Evolutionary conservation across 805 yeast species (phyloP).

Genomic region (Sporopachydermia lactativora): DNA sequence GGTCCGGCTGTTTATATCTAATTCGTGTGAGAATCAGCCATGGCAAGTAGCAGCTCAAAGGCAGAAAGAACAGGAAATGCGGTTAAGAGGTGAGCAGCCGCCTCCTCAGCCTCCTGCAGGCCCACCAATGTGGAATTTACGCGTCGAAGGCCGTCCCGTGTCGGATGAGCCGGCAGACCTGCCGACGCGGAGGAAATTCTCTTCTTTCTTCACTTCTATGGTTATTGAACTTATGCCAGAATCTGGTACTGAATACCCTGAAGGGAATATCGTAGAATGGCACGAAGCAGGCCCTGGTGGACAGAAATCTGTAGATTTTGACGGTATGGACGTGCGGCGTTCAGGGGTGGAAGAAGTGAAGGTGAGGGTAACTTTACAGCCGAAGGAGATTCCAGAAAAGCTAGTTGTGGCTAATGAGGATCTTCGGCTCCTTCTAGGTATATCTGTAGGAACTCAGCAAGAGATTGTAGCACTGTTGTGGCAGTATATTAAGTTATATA

Average conservation of each 20-base stretch:
- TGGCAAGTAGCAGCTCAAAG: conserved; percentile 44
- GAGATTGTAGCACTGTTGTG: conserved; percentile 69
- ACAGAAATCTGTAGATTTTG: conserved; percentile 40
- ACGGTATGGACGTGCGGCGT: conserved; percentile 81
- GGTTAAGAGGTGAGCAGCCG: conserved; percentile 7
- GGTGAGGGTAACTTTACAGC: conserved; percentile 65
- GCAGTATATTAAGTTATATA: conserved; percentile 64
- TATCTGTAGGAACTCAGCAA: conserved; percentile 69
- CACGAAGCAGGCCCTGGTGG: conserved; percentile 33
- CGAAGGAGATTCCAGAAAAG: conserved; percentile 59
- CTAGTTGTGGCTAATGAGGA: conserved; percentile 36
- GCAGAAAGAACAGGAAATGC: conserved; percentile 5
- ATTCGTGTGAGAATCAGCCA: conserved; percentile 73
- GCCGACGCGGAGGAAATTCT: conserved; percentile 45
- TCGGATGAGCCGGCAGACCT: conserved; percentile 36
- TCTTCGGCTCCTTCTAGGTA: conserved; percentile 60
- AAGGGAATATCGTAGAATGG: conserved; percentile 67
- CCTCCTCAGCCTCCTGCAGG: conserved; percentile 18
- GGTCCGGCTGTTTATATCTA: conserved; percentile 70
- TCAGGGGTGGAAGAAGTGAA: conserved; percentile 52
- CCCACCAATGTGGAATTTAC: conserved; percentile 60
- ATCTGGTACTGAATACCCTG: conserved; percentile 20
- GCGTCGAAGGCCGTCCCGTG: conserved; percentile 76
- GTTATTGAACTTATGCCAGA: conserved; percentile 52
- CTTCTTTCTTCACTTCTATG: conserved; percentile 69